Base-by-base conservation (phyloP, 2,329 filamentous ascomycete genomes). In the Coleophoma crateriformis region DNA sequence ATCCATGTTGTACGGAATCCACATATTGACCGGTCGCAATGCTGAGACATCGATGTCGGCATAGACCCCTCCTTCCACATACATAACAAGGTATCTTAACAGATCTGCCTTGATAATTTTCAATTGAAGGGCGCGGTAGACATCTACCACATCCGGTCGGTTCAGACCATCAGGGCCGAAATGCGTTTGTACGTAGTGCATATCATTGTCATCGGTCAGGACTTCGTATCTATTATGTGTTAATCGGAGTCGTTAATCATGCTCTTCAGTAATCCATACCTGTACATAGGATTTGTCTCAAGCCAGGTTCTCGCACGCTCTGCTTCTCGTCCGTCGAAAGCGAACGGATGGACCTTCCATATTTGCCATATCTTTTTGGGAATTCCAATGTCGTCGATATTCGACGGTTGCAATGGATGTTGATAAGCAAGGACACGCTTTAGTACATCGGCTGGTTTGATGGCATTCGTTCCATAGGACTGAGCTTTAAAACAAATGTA, bases 351-450 rank as follows among this genome's bases (percentile, higher is more conserved):
- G 32, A 82, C 77, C 63, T 87, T 87, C 84, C 84, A 87, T 0
- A 80, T 84, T 64, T 87, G 84, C 84, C 84, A 87, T 54, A 87
- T 84, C 67, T 87, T 87, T 45, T 74, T 72, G 7, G 74, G 84
- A 59, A 80, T 87, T 58, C 48, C 37, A 22, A 27, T 4, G 6
- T 10, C 3, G 27, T 27, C 58, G 45, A 10, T 53, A 53, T 38
- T 54, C 51, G 27, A 10, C 27, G 45, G 40, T 33, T 57, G 55
- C 1, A 58, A 54, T 20, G 61, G 42, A 13, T 61, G 49, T 17
- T 63, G 14, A 37, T 63, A 40, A 43, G 62, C 41, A 13, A 64
- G 39, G 19, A 61, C 47, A 33, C 55, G 48, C 17, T 38, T 39
- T 13, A 40, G 61, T 38, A 41, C 46, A 14, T 41, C 37, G 35